Conservation (phyloP, 2,329 filamentous ascomycete genomes). For the Colletotrichum gloeosporioides region DNA sequence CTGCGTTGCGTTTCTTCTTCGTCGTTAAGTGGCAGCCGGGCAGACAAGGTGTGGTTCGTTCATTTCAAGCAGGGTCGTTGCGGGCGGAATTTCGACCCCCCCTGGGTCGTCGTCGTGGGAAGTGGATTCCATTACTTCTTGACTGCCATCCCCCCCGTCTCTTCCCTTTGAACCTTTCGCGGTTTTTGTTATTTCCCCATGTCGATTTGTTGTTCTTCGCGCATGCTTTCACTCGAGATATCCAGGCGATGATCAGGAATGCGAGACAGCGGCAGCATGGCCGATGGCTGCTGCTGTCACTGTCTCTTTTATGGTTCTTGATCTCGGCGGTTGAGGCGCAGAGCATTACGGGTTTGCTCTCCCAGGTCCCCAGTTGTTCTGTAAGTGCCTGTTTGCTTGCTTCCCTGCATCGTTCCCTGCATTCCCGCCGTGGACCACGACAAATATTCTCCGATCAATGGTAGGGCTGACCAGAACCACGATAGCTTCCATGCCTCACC, state of each 20-base stretch:
- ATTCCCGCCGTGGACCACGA: neutral
- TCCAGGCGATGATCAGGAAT: slow-evolving; percentile 8
- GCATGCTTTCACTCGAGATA: slow-evolving; percentile 1
- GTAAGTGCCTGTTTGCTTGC: neutral
- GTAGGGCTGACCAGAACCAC: slow-evolving; percentile 5
- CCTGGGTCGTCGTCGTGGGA: neutral
- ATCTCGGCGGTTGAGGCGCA: neutral
- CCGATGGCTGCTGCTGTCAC: neutral
- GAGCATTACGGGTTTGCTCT: neutral
- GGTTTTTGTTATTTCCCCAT: neutral
- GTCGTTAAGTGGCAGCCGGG: neutral
- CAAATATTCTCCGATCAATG: neutral
- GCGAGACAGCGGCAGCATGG: neutral
- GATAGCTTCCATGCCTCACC: slow-evolving; percentile 15
- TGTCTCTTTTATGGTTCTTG: neutral
- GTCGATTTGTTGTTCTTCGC: neutral
- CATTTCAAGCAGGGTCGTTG: neutral
- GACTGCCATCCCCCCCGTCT: neutral
- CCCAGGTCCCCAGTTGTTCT: neutral
- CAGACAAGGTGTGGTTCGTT: neutral
- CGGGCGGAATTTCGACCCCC: neutral
- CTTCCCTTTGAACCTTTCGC: neutral
- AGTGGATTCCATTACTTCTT: neutral
- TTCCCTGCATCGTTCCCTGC: neutral
- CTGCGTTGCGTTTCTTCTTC: neutral